Evolutionary conservation across 2,329 filamentous ascomycete genomes (phyloP).

Genomic region (Colletotrichum destructivum): DNA sequence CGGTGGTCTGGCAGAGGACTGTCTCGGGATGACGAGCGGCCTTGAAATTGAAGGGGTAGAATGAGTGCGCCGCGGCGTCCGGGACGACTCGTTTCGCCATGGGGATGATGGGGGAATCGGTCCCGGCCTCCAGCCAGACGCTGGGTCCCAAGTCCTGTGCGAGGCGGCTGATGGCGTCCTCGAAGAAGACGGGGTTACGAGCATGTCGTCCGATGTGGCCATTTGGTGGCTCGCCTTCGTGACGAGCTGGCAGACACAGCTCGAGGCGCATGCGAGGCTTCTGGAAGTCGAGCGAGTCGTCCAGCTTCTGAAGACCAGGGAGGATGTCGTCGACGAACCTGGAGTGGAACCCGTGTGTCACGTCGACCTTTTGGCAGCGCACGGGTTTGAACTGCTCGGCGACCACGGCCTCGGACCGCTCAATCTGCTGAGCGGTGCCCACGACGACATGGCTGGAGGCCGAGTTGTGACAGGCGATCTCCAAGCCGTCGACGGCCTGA

Average conservation of each 20-base stretch:
- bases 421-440: background rate
- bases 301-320: background rate
- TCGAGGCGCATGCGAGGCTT: background rate
- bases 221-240: background rate
- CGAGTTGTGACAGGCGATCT: background rate
- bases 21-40: background rate
- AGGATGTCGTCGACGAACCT: background rate
- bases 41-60: constrained; percentile 2
- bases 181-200: background rate
- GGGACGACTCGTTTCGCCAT: background rate
- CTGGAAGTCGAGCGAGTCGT: background rate
- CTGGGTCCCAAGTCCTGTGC: background rate
- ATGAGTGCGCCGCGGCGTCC: background rate
- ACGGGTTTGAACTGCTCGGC: background rate
- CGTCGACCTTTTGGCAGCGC: background rate
- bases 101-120: background rate
- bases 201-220: background rate
- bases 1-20: background rate
- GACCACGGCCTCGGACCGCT: background rate
- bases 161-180: background rate
- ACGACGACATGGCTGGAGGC: background rate
- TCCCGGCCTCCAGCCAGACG: background rate
- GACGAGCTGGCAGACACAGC: background rate
- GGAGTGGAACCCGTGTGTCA: background rate
- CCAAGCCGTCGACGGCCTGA: background rate